Conservation (phyloP, 2,329 filamentous ascomycete genomes). For the Ascochyta fabae region DNA sequence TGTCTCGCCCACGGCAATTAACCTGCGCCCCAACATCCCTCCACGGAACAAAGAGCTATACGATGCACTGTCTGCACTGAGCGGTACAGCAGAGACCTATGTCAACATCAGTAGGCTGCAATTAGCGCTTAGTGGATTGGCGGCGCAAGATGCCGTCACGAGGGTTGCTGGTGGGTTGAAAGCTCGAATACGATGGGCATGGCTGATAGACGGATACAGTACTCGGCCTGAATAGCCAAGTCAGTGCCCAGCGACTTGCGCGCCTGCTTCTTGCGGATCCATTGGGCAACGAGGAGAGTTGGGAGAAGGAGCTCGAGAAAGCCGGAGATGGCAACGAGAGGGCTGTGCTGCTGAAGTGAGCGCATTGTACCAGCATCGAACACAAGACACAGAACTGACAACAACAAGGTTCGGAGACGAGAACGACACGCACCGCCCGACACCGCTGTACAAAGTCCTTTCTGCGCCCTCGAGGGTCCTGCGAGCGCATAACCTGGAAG, state of each 20-base stretch:
- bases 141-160: slow-evolving; percentile 60
- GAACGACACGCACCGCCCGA: slow-evolving; percentile 53
- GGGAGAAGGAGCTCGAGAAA: slow-evolving; percentile 53
- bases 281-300: slow-evolving; percentile 48
- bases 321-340: slow-evolving; percentile 40
- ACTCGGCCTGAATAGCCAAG: slow-evolving; percentile 57
- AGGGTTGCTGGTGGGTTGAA: slow-evolving; percentile 60
- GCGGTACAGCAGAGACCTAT: slow-evolving; percentile 65
- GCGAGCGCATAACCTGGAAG: slow-evolving; percentile 68
- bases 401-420: slow-evolving; percentile 61
- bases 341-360: slow-evolving; percentile 52
- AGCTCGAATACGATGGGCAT: slow-evolving; percentile 6
- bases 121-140: slow-evolving; percentile 71
- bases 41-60: slow-evolving; percentile 64
- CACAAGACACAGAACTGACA: slow-evolving; percentile 19
- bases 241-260: slow-evolving; percentile 69
- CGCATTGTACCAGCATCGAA: neutral
- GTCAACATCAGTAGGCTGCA: slow-evolving; percentile 74
- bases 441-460: slow-evolving; percentile 65
- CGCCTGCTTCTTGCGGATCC: slow-evolving; percentile 63
- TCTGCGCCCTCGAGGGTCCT: slow-evolving; percentile 68
- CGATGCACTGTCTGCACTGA: slow-evolving; percentile 64
- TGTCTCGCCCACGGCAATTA: slow-evolving; percentile 61
- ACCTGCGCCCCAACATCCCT: slow-evolving; percentile 61
- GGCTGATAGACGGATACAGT: slow-evolving; percentile 48